Evolutionary conservation across 495 filamentous ascomycete genomes (phyloP), one percentile per base, ranked within the genome.

Genomic region (Entonaema liquescens): DNA sequence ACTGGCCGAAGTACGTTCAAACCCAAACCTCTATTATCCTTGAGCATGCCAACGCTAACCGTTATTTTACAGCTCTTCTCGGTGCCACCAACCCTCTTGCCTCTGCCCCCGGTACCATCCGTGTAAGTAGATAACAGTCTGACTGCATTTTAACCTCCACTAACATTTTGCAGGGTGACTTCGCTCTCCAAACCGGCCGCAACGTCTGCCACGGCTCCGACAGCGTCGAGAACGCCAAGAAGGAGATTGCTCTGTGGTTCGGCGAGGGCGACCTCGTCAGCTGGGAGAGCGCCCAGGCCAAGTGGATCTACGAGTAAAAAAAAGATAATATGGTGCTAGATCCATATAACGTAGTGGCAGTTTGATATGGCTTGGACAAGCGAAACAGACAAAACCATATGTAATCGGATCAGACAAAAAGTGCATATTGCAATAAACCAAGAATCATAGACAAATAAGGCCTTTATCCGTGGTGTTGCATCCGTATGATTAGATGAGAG

Each of bases 121-220:
- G 95, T 85, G 95, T 94, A 71, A 62, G 65, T 75, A 67, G 72
- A 73, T 82, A 47, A 29, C 17, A 59, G 35, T 67, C 12, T 1
- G 78, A 71, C 33, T 19, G 72, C 42, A 36, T 54, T 15, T n/a
- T 29, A 25, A 65, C 26, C 28, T 1, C 8, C 31, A 3, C 69
- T 76, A 56, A 72, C 44, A 21, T 3, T 6, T 2, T 17, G 31
- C 5, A 60, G 56, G 72, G 74, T 61, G 77, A 83, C 77, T 82
- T 68, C 66, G 79, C 80, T 71, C 80, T 86, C 54, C 67, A 70
- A 50, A 92, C 95, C 77, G 95, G 95, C 84, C 93, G 95, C 80
- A 99, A 99, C 88, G 93, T 99, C 83, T 98, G 95, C 90, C 95
- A 99, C 89, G 95, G 95, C 79, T 97, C 93, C 83, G 95, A 99